Base-by-base conservation (phyloP, 352 stramenopile genomes). In the Phytophthora tubulina region DNA sequence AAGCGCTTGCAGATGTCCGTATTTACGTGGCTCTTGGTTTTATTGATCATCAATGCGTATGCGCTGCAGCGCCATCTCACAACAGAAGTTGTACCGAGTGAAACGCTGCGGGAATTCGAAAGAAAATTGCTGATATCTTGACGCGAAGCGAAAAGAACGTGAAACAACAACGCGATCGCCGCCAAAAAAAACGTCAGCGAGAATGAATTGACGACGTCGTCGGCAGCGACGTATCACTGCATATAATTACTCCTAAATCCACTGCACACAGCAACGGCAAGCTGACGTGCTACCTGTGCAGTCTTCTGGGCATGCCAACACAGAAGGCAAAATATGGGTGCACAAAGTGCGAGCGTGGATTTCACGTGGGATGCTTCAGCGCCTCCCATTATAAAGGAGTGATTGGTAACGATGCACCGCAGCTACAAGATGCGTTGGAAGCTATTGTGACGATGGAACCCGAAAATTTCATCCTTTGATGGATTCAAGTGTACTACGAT, bases 391-490 rank as follows among this genome's bases (percentile, higher is more conserved):
- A 11, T 13, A 13, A 44, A 10, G 38, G 38, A 10, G 38, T 13
- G 11, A 4, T 44, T 4, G 9, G 15, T 4, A 14, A 1, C 5
- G 32, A 59, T 2, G 10, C 6, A 38, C 49, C 60, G 2, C 60
- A 67, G n/a, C 60, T 67, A 8, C 60, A 60, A 36, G 46, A 66
- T 32, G 58, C 46, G 3, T 30, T 67, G 54, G 60, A 67, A 38
- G 49, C 38, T 54, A 58, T 67, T 36, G 60, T 14, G 7, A n/a
- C n/a, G n/a, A n/a, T n/a, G n/a, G n/a, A n/a, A n/a, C n/a, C n/a
- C n/a, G n/a, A n/a, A n/a, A n/a, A n/a, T n/a, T n/a, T n/a, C n/a
- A n/a, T n/a, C n/a, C n/a, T n/a, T n/a, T n/a, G n/a, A n/a, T n/a
- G n/a, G n/a, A n/a, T n/a, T n/a, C n/a, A n/a, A n/a, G n/a, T n/a